Base-by-base conservation (phyloP, 83 land plant species). In the Picea abies region DNA sequence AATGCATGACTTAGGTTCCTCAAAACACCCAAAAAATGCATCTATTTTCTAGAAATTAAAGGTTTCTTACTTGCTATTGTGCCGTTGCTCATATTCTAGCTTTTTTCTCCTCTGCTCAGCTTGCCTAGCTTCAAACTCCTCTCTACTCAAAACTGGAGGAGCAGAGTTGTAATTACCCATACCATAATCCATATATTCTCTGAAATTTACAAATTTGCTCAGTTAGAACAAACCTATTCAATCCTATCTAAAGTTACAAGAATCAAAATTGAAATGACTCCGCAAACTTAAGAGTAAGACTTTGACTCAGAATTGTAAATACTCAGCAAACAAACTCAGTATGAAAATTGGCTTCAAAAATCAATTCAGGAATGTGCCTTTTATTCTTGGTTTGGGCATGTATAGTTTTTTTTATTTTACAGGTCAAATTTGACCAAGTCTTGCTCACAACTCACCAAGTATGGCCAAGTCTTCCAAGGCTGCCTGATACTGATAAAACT, bases 41-140 rank as follows among this genome's bases (percentile, higher is more conserved):
- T 52, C 10, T 52, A 52, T 11, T 52, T 52, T 52, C 52, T 58
- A 9, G 0, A 78, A 19, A 0, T 22, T 5, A 76, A 25, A 26
- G 63, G 62, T 11, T 20, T 15, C 49, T 47, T 77, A 78, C 84
- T 68, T 83, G 23, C 56, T 15, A 17, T 63, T 47, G 70, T 62
- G n/a, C 10, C 81, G 82, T 83, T 90, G 83, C 63, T 88, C 95
- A 81, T 80, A 82, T 82, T 95, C 95, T 82, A 86, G 87, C 84
- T 89, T 89, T 82, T 89, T 89, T 72, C 93, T 86, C 84, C 96
- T 90, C 60, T 88, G 44, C 78, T 93, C 93, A 58, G 96, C 93
- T 81, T 93, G 92, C 26, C 91, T 87, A 32, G 98, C 96, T 85
- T 95, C 96, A 87, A 93, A 92, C 72, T 93, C 92, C 80, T 95